Conservation (phyloP, 2,329 filamentous ascomycete genomes). For the Fonsecaea erecta region DNA sequence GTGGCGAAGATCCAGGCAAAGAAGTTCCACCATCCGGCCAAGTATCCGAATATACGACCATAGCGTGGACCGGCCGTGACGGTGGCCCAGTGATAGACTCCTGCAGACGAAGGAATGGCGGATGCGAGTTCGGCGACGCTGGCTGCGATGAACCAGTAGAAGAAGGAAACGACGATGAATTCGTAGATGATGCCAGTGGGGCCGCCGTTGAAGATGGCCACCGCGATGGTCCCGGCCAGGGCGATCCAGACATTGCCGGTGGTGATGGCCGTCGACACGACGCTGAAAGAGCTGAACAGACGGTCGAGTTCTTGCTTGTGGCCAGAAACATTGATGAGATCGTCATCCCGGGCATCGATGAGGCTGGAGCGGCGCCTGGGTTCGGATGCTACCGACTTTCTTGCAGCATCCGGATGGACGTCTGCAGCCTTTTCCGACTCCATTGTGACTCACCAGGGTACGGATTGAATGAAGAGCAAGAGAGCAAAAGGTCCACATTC, state of each 20-base stretch:
- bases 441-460: not conserved
- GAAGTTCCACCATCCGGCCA: slow-evolving; percentile 51
- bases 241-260: slow-evolving; percentile 70
- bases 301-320: slow-evolving; percentile 66
- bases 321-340: slow-evolving; percentile 63
- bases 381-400: not conserved
- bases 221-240: slow-evolving; percentile 58
- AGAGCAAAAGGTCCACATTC: not conserved
- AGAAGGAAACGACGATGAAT: slow-evolving; percentile 56
- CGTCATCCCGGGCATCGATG: not conserved
- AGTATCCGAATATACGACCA: slow-evolving; percentile 56
- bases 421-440: not conserved
- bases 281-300: slow-evolving; percentile 64
- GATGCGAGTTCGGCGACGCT: slow-evolving; percentile 66
- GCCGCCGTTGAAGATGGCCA: slow-evolving; percentile 57
- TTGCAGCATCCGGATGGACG: not conserved
- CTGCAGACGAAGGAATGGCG: slow-evolving; percentile 64
- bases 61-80: slow-evolving; percentile 58
- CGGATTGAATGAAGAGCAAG: not conserved
- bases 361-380: slow-evolving; percentile 10
- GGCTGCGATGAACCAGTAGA: slow-evolving; percentile 64
- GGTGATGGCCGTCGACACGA: slow-evolving; percentile 64
- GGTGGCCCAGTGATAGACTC: slow-evolving; percentile 66
- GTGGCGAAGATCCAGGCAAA: slow-evolving; percentile 65
- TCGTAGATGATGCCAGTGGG: slow-evolving; percentile 66